Evolutionary conservation across 306 rosid species (phyloP).

Genomic region (Vicia villosa): DNA sequence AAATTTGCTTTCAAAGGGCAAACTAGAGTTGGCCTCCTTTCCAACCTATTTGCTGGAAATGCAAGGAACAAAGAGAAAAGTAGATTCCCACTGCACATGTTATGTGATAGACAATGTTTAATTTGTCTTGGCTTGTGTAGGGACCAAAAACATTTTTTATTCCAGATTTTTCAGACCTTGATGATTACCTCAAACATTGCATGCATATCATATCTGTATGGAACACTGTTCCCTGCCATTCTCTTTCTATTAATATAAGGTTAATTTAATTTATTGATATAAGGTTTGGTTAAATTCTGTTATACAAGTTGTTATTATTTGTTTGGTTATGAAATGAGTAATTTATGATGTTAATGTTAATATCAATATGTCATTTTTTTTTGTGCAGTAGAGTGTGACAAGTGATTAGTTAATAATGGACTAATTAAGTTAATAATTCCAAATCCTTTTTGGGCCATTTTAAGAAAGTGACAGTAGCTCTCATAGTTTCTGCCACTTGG

Average conservation of each 20-base stretch:
- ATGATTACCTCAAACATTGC: slow-evolving; percentile 52
- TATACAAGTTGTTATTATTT: not conserved
- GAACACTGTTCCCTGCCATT: slow-evolving; percentile 33
- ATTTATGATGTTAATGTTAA: not conserved
- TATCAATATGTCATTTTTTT: slow-evolving; percentile 5
- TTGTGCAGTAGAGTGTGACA: slow-evolving; percentile 3
- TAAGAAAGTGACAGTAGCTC: slow-evolving; percentile 23
- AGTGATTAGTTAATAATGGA: slow-evolving; percentile 7
- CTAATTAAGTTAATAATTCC: not conserved
- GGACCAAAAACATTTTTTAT: slow-evolving; percentile 44
- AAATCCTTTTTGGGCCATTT: not conserved
- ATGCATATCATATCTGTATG: slow-evolving; percentile 32
- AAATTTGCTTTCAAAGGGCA: slow-evolving; percentile 43
- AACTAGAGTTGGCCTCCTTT: slow-evolving; percentile 57
- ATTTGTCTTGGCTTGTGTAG: slow-evolving; percentile 62
- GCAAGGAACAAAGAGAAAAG: slow-evolving; percentile 70
- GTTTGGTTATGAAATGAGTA: slow-evolving; percentile 23
- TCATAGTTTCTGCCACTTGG: not conserved
- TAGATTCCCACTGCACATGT: slow-evolving; percentile 75
- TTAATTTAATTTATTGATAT: slow-evolving; percentile 2
- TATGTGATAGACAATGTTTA: slow-evolving; percentile 55
- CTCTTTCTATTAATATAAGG: slow-evolving; percentile 7
- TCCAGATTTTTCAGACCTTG: slow-evolving; percentile 26
- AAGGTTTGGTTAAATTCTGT: slow-evolving; percentile 4
- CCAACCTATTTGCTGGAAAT: slow-evolving; percentile 77